Evolutionary conservation across 352 stramenopile genomes (phyloP), one percentile per base, ranked within the genome.

Genomic region (Pythium brachiatum): DNA sequence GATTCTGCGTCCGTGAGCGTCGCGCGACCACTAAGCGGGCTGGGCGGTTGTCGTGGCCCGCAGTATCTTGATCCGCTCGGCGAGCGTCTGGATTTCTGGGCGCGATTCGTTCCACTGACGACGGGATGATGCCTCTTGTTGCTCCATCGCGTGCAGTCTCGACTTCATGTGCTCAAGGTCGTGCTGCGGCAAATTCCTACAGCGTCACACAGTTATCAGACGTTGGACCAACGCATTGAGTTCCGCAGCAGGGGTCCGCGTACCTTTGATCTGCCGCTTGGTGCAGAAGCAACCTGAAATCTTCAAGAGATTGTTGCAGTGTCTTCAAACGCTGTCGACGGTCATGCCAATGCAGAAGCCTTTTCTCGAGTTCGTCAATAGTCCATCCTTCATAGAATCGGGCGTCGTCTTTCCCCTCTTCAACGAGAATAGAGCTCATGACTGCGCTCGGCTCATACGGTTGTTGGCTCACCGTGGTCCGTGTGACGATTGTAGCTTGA

Each of bases 61-160:
- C 3, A 73, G n/a, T 12, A 18, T 21, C 36, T 66, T 62, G 27
- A 73, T 63, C 15, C 53, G 51, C 5, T 62, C 62, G n/a, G 67
- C 68, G 23, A 78, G 43, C 53, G 55, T 72, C 52, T 76, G 57
- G 41, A 60, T 81, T 54, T 65, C 57, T 3, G 55, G 53, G 20
- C 65, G 67, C 0, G 58, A 64, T 9, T 53, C 48, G 18, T 63
- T 16, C 68, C 68, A 71, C 6, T 51, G 57, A 11, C n/a, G 26
- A 15, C 57, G 53, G 3, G 60, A 65, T 0, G 15, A 8, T 7
- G 23, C 52, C 48, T 71, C 48, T 54, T 68, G 62, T 38, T 69
- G 27, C 44, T 71, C 62, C 62, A 70, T 74, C 1, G 48, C 15
- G 3, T 7, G 6, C 21, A 74, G 44, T 12, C 62, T 50, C 25